Evolutionary conservation across 2,329 filamentous ascomycete genomes (phyloP).

Genomic region (Lecanicillium sp.): DNA sequence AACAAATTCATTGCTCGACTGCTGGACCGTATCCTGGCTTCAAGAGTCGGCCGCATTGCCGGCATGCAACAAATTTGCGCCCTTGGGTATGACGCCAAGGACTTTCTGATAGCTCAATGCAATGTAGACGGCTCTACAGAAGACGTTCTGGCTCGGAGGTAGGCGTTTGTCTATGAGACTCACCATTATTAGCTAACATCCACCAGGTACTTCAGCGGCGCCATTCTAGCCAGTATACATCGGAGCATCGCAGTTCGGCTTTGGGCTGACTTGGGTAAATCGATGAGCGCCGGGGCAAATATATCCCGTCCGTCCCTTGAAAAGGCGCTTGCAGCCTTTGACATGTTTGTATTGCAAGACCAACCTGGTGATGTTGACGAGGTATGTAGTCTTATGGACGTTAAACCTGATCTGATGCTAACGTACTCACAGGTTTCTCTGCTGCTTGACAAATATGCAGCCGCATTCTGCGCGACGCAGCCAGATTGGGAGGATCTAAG

Average conservation of each 20-base stretch:
- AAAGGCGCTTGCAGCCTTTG: slow-evolving; percentile 70
- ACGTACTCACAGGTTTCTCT: slow-evolving; percentile 41
- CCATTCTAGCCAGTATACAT: slow-evolving; percentile 71
- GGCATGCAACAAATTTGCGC: slow-evolving; percentile 63
- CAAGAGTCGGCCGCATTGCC: slow-evolving; percentile 59
- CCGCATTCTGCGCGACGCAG: slow-evolving; percentile 43
- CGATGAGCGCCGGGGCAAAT: slow-evolving; percentile 23
- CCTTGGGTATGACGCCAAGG: slow-evolving; percentile 81
- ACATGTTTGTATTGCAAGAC: slow-evolving; percentile 77
- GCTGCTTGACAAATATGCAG: slow-evolving; percentile 57
- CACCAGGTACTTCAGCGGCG: slow-evolving; percentile 63
- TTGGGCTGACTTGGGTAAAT: slow-evolving; percentile 42
- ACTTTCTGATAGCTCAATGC: slow-evolving; percentile 64
- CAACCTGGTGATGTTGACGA: slow-evolving; percentile 66
- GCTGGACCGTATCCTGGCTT: slow-evolving; percentile 62
- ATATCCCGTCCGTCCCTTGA: slow-evolving; percentile 50
- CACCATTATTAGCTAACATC: slow-evolving; percentile 20
- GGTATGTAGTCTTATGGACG: slow-evolving; percentile 31
- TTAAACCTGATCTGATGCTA: no score
- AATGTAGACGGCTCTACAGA: slow-evolving; percentile 48
- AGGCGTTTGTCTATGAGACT: slow-evolving; percentile 10
- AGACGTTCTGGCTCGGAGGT: slow-evolving; percentile 70
- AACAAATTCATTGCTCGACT: slow-evolving; percentile 43
- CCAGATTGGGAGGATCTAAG: slow-evolving; percentile 46
- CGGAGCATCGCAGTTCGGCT: slow-evolving; percentile 68